These are phyloP conservation scores for Cucurbita ficifolia DNA, from an alignment of 306 rosid genomes.

Conservation along the genomic window DNA sequence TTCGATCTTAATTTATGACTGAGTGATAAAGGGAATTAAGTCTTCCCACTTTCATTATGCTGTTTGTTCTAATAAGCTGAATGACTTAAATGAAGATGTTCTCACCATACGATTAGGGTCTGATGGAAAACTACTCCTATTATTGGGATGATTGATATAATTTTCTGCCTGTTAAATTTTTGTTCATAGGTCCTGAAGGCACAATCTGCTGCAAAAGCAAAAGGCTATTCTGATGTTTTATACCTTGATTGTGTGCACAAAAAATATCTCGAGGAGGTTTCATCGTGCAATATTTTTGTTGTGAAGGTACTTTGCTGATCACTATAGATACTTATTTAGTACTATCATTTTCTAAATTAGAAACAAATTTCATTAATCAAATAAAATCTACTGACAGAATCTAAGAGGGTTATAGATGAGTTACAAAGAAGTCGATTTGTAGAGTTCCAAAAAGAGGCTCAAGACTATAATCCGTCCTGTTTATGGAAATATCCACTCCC, in stretches of 20 bases:
- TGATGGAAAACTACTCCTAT: background rate
- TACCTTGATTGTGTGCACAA: slow-evolving; percentile 89
- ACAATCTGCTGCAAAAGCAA: slow-evolving; percentile 79
- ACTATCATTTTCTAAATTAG: background rate
- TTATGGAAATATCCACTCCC: background rate
- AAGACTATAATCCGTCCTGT: background rate
- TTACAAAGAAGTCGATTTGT: background rate
- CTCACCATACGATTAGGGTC: background rate
- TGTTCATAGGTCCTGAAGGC: slow-evolving; percentile 73
- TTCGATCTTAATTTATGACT: background rate
- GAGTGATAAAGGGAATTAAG: background rate
- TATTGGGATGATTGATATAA: background rate
- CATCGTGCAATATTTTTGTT: slow-evolving; percentile 89
- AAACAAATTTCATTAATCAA: background rate
- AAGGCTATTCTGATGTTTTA: slow-evolving; percentile 85
- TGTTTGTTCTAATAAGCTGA: background rate
- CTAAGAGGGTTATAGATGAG: background rate
- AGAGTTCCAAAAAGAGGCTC: background rate
- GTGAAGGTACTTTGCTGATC: slow-evolving; percentile 52
- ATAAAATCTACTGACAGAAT: background rate
- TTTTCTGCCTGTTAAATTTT: background rate
- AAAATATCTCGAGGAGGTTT: slow-evolving; percentile 92
- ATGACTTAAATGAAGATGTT: background rate
- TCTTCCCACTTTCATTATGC: background rate
- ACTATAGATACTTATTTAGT: background rate